Base-by-base conservation (phyloP, 2,329 filamentous ascomycete genomes). In the Podosphaera xanthii region DNA sequence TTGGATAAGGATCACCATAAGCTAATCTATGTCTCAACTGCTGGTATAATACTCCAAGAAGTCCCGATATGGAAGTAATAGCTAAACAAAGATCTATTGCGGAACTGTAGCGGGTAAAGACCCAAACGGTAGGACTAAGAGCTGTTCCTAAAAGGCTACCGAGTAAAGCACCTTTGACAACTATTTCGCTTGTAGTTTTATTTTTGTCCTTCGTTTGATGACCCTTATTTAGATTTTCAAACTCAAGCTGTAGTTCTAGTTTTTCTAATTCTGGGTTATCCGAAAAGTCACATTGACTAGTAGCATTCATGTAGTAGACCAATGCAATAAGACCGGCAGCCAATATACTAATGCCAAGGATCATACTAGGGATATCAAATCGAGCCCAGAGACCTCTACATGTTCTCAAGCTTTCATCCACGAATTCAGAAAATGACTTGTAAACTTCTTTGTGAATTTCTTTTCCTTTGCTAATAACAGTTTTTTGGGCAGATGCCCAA, bases 331-430 rank as follows among this genome's bases (percentile, higher is more conserved):
- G 77, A 2, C 86, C 82, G 33, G 79, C 72, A 2, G 80, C 76
- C 62, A 94, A 79, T 58, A 94, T 78, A 0, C 71, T 69, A 44
- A 97, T 81, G 54, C 92, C 92, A 62, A 85, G 76, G 12, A 84
- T 67, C 89, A 98, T 98, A 69, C 84, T 86, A 1, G 81, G 77
- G 30, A 95, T 76, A 69, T 98, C 88, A 65, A 98, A 98, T 42
- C 86, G 81, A 31, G 92, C 89, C 92, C 92, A 98, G 14, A 97
- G 74, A 46, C 77, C 78, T 68, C 89, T 86, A 73, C 87, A 97
- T 10, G 91, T 77, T 35, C 76, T 76, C 52, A 98, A 75, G 0
- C 86, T 95, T 67, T 87, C 81, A 36, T 75, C 75, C 69, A 96
- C 89, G 68, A 94, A 97, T 9, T 76, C 74, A 14, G 77, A 73